Base-by-base conservation (phyloP, 169 alveolate genomes). In the Haemoproteus tartakovskyi region DNA sequence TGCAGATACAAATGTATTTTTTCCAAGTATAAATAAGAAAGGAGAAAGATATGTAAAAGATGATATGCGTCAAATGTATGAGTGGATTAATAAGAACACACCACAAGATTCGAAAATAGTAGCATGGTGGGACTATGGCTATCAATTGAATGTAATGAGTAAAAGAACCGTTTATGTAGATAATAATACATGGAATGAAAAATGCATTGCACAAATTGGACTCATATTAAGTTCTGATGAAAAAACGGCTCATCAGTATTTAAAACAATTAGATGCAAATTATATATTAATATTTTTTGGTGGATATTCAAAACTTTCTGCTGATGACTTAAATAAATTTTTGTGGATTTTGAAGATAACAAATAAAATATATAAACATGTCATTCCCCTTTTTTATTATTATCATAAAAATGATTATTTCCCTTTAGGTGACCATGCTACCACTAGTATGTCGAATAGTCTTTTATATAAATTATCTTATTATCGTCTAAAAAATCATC, bases 121-220 rank as follows among this genome's bases (percentile, higher is more conserved):
- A 89, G 89, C 98, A 3, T 97, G 99, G 99, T 97, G 99, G 99
- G 99, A 98, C 86, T 98, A 98, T 79, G 99, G 99, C 6, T 98
- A 98, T 64, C 97, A 98, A 85, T 92, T 96, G 29, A 94, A 97
- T 40, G 98, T 96, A 59, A 92, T 97, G 96, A 95, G 96, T 22
- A 94, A 95, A 79, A 89, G 99, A 54, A 95, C 98, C 11, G 98
- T 97, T 12, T 59, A 97, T 36, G 98, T 95, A 24, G 99, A 98
- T 90, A 97, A 97, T 85, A 98, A 98, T 86, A 98, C 99, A 2
- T 96, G 99, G 98, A 96, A 96, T 87, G 92, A 94, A 78, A 90
- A 96, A 18, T 99, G 96, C 79, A 97, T 97, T 43, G 99, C 99
- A 4, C 95, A 98, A 2, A 97, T 96, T 27, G 99, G 97, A 21